Evolutionary conservation across 139 green algal species (phyloP).

Genomic region (Zygnema cylindricum): DNA sequence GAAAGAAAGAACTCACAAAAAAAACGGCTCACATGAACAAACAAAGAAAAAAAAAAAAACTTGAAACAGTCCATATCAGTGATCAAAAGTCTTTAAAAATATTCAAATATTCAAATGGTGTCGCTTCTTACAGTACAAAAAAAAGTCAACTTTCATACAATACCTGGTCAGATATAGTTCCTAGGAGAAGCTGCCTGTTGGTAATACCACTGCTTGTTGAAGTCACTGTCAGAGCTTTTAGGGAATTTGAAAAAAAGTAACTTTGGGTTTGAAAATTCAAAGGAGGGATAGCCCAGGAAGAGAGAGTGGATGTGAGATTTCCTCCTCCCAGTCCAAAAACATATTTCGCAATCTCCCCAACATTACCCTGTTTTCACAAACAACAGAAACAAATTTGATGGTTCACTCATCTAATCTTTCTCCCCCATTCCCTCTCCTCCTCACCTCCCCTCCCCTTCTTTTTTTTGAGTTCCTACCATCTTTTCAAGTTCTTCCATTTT

Average conservation of each 20-base stretch:
- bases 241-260: constrained; percentile 67
- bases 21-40: too few species aligned
- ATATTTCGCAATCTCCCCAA: constrained; percentile 21
- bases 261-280: constrained; percentile 73
- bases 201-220: constrained; percentile 83
- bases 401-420: too few species aligned
- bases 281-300: constrained; percentile 66
- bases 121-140: background rate
- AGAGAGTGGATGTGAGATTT: constrained; percentile 59
- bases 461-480: too few species aligned
- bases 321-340: background rate
- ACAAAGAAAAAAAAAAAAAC: constrained; percentile 1
- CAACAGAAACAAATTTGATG: too few species aligned
- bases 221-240: constrained; percentile 74
- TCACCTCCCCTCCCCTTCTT: too few species aligned
- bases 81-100: too few species aligned
- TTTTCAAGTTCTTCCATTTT: too few species aligned
- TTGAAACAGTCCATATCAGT: background rate
- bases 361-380: background rate
- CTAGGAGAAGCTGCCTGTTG: constrained; percentile 83
- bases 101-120: too few species aligned
- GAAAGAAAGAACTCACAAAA: too few species aligned
- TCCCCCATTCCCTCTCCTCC: too few species aligned
- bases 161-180: constrained; percentile 72
- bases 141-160: background rate